Evolutionary conservation across 225 moss, liverwort and hornwort genomes (phyloP), one percentile per base, ranked within the genome.

Genomic region (Pseudisothecium myosuroides): DNA sequence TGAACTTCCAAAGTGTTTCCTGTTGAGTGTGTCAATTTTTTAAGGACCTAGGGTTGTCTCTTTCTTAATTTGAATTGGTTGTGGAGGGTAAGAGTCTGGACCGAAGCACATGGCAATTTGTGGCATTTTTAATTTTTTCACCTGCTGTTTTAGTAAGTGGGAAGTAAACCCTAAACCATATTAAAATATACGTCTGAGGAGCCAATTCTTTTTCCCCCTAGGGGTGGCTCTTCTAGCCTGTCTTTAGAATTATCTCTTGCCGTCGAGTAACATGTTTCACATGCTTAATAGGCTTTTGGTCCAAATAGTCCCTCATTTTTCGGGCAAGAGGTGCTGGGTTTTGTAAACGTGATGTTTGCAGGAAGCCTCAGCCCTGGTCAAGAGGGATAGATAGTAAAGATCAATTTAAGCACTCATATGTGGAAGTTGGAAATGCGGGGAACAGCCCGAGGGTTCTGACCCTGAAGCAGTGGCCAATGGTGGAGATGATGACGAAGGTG

Each of bases 351-450:
- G 89, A 92, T 94, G 89, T 92, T 92, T 94, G 96, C 97, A 97
- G 98, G 95, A 93, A 89, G 88, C 92, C 95, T 94, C 93, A 93
- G 91, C 95, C 91, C 90, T 95, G 89, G 89, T 92, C 91, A 95
- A 94, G 91, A 93, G 92, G 93, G 91, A 91, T 97, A 95, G 98
- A 93, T 95, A 92, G 84, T 89, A 94, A 93, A 91, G 87, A 87
- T 90, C 88, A 77, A 76, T 89, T 89, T 92, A 92, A 94, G 95
- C 95, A 98, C 98, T 98, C 91, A 98, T 96, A 94, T 96, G 96
- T 97, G 98, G 95, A 96, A 97, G 95, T 98, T 97, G 96, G 97
- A 94, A 96, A 97, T 98, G 98, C 97, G 97, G 98, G 97, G 94
- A 95, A 98, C 98, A 97, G 98, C 98, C 97, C 94, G 97, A 98